Evolutionary conservation across 768 basidiomycete genomes (phyloP).

Genomic region (Dentipellis sp.): DNA sequence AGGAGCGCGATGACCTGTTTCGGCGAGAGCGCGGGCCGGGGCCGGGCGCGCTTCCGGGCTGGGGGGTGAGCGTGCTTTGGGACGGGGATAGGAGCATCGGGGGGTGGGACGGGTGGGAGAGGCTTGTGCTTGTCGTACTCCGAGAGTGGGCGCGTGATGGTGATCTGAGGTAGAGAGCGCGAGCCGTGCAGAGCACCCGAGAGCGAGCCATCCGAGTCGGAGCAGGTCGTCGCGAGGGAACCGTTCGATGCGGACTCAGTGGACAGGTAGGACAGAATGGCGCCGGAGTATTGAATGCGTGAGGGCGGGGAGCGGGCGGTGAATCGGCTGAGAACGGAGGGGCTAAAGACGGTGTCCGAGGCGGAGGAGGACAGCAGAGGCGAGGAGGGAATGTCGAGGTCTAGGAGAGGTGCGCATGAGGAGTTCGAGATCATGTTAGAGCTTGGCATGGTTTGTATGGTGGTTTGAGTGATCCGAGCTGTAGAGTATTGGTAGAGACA

Average conservation of each 20-base stretch:
- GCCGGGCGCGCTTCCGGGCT: background rate
- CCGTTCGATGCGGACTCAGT: background rate
- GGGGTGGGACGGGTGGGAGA: background rate
- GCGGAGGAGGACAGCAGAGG: slow-evolving; percentile 10
- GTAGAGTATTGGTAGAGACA: background rate
- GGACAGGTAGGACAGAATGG: background rate
- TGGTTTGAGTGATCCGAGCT: background rate
- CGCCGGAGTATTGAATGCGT: background rate
- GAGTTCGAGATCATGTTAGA: too few species aligned
- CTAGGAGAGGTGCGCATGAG: slow-evolving; percentile 3
- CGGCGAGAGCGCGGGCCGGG: slow-evolving; percentile 1
- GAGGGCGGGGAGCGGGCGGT: background rate
- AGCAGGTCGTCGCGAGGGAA: background rate
- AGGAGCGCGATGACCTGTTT: slow-evolving; percentile 9
- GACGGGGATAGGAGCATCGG: background rate
- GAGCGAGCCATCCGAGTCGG: background rate
- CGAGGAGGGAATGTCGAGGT: slow-evolving; percentile 8
- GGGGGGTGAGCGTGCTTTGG: too few species aligned
- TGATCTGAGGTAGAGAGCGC: slow-evolving; percentile 10
- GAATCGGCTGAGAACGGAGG: background rate
- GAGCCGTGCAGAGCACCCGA: background rate
- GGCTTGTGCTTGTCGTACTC: background rate
- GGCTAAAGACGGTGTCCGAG: slow-evolving; percentile 1
- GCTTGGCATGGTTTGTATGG: too few species aligned
- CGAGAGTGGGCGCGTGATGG: slow-evolving; percentile 7